Evolutionary conservation across 23 red algal species (phyloP).

Genomic region (Cyanidiococcus yangmingshanensis): DNA sequence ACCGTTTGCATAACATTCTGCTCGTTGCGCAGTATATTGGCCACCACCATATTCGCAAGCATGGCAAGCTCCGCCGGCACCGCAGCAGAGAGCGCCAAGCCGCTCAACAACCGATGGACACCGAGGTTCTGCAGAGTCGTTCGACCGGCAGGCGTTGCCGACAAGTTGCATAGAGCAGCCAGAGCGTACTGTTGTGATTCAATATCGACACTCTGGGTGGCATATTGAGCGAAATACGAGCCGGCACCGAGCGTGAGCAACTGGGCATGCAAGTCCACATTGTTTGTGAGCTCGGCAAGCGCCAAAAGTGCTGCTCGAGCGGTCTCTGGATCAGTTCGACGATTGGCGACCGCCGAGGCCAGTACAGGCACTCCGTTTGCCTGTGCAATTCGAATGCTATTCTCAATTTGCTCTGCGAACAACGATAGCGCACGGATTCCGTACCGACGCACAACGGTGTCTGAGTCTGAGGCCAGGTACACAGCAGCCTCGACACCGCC

Average conservation of each 20-base stretch:
- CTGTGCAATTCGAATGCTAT: constrained; percentile 24
- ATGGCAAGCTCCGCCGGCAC: constrained; percentile 13
- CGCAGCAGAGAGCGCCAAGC: background rate
- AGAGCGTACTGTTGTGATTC: constrained; percentile 35
- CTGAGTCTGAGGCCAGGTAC: constrained; percentile 10
- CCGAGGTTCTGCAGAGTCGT: constrained; percentile 8
- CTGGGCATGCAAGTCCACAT: constrained; percentile 22
- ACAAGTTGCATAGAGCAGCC: constrained; percentile 26
- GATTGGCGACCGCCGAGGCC: background rate
- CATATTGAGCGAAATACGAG: constrained; percentile 21
- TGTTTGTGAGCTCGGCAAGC: constrained; percentile 29
- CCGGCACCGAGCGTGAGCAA: constrained; percentile 10
- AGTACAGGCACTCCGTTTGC: constrained; percentile 6
- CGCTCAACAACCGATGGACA: constrained; percentile 19
- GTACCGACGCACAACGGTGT: constrained; percentile 16
- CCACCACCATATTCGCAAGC: constrained; percentile 16
- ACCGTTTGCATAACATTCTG: constrained; percentile 16
- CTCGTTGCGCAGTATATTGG: constrained; percentile 4
- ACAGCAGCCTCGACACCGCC: constrained; percentile 15
- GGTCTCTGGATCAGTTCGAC: constrained; percentile 16
- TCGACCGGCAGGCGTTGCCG: constrained; percentile 7
- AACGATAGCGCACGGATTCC: constrained; percentile 8
- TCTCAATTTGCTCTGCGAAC: constrained; percentile 29
- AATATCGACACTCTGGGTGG: constrained; percentile 21
- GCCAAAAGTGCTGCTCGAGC: constrained; percentile 16